Evolutionary conservation across 306 rosid genomes (phyloP).

Genomic region (Glycine latifolia): DNA sequence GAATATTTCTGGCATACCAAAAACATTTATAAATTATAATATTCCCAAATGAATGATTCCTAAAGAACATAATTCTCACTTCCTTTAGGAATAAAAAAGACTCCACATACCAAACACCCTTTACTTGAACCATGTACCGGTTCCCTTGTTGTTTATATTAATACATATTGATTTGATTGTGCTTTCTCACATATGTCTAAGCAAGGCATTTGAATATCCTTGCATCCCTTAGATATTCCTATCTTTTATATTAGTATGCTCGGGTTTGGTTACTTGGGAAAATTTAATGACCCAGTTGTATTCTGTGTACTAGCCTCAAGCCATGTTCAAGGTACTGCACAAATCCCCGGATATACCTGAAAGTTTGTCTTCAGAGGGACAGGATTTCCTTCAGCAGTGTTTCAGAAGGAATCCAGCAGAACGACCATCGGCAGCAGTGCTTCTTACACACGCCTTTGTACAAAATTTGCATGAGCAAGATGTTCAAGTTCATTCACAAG

Average conservation of each 20-base stretch:
- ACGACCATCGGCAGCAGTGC: constrained; percentile 70
- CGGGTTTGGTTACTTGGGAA: constrained; percentile 12
- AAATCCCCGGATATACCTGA: constrained; percentile 80
- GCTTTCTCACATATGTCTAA: neutral
- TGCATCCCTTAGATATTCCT: constrained; percentile 24
- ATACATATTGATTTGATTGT: neutral
- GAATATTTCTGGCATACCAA: neutral
- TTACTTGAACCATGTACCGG: neutral
- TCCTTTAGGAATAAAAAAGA: neutral
- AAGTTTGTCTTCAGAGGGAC: constrained; percentile 76
- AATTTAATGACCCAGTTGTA: constrained; percentile 35
- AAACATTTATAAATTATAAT: neutral
- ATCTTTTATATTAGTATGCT: neutral
- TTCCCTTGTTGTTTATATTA: too few species aligned
- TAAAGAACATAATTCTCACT: neutral
- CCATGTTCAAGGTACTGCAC: constrained; percentile 94
- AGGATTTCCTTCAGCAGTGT: constrained; percentile 81
- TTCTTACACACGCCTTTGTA: constrained; percentile 83
- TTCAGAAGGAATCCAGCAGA: constrained; percentile 90
- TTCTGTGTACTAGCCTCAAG: constrained; percentile 77
- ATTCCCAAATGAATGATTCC: neutral
- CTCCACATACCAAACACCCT: too few species aligned
- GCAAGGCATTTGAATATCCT: constrained; percentile 42
- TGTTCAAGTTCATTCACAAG: constrained; percentile 45
- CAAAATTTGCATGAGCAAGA: constrained; percentile 63